Evolutionary conservation across 257 asterid genomes (phyloP).

Genomic region (Apocynum venetum): DNA sequence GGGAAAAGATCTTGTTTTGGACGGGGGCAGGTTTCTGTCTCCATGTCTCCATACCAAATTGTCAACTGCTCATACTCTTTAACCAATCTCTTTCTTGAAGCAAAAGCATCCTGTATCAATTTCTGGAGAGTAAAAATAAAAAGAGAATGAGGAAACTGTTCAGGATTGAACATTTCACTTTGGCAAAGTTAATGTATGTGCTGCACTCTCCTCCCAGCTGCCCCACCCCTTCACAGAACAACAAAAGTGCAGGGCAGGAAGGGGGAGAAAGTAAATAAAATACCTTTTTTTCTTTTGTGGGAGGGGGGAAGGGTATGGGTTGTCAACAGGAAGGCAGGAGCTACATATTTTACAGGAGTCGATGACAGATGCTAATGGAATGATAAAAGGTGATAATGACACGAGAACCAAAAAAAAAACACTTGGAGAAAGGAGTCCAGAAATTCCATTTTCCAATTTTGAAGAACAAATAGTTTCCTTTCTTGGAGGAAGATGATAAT

Average conservation of each 20-base stretch:
- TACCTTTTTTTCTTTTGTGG: not conserved
- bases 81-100: conserved; percentile 60
- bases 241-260: not conserved
- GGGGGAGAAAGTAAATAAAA: not conserved
- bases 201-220: not conserved
- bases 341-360: not conserved
- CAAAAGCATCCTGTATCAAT: conserved; percentile 51
- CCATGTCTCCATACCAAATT: conserved; percentile 57
- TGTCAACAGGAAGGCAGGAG: not conserved
- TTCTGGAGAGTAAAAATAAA: conserved; percentile 33
- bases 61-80: conserved; percentile 70
- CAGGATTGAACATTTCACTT: not conserved
- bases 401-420: not conserved
- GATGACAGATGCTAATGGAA: not conserved
- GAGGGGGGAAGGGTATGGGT: not conserved
- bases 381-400: not conserved
- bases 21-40: conserved; percentile 34
- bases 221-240: not conserved
- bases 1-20: conserved; percentile 23
- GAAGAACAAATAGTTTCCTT: not conserved
- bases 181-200: not conserved
- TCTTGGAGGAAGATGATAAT: not conserved
- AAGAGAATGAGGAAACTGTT: not conserved
- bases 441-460: not conserved
- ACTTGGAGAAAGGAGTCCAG: not conserved